Conservation (phyloP, 2,329 filamentous ascomycete species). For the Fusarium oligoseptatum region DNA sequence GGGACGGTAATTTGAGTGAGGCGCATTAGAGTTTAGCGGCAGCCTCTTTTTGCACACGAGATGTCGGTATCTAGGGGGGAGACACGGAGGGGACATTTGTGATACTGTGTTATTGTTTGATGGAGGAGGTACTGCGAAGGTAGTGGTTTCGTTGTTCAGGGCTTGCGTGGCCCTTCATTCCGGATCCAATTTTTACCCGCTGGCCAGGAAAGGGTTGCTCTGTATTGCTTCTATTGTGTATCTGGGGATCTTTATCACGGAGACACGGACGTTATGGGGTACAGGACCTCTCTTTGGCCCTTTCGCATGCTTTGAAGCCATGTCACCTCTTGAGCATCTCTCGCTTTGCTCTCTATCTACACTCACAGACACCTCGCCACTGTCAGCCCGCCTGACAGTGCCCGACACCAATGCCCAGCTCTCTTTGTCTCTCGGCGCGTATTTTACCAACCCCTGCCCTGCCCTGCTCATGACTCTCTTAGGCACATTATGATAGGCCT, state of each 20-base stretch:
- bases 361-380: background rate
- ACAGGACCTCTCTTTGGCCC: background rate
- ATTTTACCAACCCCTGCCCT: background rate
- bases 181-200: background rate
- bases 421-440: conserved; percentile 4
- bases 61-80: background rate
- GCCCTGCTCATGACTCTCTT: background rate
- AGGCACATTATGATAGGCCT: background rate
- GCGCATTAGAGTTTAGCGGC: conserved; percentile 45
- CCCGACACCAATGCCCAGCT: background rate
- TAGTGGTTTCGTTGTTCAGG: conserved; percentile 11
- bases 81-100: background rate
- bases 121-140: background rate
- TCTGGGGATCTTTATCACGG: background rate
- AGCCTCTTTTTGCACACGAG: conserved; percentile 1
- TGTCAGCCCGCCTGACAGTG: background rate
- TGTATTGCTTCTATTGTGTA: background rate
- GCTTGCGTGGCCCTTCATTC: conserved; percentile 32
- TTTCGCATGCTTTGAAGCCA: background rate
- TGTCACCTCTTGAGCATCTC: background rate
- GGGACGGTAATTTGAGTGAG: conserved; percentile 15
- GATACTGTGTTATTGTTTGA: too few relatives aligned
- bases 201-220: background rate
- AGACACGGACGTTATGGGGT: background rate
- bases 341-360: background rate